Conservation (phyloP, 306 rosid genomes). For the Canavalia gladiata region DNA sequence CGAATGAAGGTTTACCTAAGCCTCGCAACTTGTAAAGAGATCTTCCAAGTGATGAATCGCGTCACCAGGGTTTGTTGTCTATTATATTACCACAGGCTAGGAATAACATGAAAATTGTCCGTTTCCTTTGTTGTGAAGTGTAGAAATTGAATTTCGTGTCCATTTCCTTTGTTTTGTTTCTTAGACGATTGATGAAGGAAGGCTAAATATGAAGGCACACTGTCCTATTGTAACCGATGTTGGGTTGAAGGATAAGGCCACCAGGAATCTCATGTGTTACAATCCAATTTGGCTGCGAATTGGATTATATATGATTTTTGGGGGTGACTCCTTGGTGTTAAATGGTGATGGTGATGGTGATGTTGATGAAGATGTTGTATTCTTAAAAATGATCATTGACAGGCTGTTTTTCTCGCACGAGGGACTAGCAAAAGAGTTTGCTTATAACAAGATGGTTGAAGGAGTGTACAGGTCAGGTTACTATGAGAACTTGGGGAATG, state of each 20-base stretch:
- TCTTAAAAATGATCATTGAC: constrained; percentile 81
- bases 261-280: constrained; percentile 71
- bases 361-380: constrained; percentile 69
- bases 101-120: neutral
- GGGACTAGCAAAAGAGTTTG: constrained; percentile 74
- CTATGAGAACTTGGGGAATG: constrained; percentile 85
- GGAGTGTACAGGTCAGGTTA: constrained; percentile 93
- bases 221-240: constrained; percentile 88
- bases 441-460: constrained; percentile 92
- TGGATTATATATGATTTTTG: constrained; percentile 77
- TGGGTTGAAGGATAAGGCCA: constrained; percentile 78
- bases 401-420: constrained; percentile 76
- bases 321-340: constrained; percentile 85
- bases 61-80: constrained; percentile 73
- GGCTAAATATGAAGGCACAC: constrained; percentile 89
- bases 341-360: constrained; percentile 58
- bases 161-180: constrained; percentile 41
- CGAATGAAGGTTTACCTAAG: constrained; percentile 78
- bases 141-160: neutral
- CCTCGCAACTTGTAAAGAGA: constrained; percentile 66
- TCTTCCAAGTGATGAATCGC: constrained; percentile 71
- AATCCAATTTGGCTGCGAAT: constrained; percentile 86
- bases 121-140: neutral
- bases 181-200: constrained; percentile 85
- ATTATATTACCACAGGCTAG: neutral